Conservation (phyloP, 768 basidiomycete species). For the Psilocybe sp. region DNA sequence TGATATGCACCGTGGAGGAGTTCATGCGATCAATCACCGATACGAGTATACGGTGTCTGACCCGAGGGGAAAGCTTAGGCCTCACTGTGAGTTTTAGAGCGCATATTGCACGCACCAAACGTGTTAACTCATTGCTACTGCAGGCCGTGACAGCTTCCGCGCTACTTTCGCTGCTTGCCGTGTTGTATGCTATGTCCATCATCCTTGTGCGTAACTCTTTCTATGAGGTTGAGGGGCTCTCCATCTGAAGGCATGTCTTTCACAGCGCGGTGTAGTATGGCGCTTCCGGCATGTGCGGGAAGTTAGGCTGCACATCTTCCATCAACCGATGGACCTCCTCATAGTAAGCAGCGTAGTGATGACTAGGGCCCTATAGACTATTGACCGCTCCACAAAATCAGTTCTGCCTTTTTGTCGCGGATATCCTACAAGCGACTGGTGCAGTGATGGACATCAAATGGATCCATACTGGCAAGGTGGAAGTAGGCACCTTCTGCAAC, state of each 20-base stretch:
- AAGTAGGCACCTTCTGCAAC: conserved; percentile 30
- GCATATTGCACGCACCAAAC: no score
- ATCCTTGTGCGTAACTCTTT: conserved; percentile 21
- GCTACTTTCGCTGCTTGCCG: no score
- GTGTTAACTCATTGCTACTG: no score
- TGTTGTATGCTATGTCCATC: conserved; percentile 4
- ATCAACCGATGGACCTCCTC: conserved; percentile 36
- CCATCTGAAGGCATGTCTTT: neutral
- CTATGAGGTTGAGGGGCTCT: neutral
- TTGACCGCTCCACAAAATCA: conserved; percentile 2
- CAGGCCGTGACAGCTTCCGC: no score
- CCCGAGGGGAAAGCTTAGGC: no score
- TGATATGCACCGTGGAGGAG: no score
- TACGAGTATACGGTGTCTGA: no score
- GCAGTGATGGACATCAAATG: conserved; percentile 34
- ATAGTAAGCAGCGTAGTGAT: conserved; percentile 26
- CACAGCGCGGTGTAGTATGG: conserved; percentile 25
- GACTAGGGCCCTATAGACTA: neutral
- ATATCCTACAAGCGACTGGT: conserved; percentile 36
- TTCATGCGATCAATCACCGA: no score
- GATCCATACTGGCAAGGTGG: conserved; percentile 30
- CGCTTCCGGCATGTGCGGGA: conserved; percentile 18
- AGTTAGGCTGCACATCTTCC: conserved; percentile 23
- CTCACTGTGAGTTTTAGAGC: no score
- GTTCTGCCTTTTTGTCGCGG: conserved; percentile 28